Base-by-base conservation (phyloP, 2,329 filamentous ascomycete genomes). In the Fusarium chuoi region DNA sequence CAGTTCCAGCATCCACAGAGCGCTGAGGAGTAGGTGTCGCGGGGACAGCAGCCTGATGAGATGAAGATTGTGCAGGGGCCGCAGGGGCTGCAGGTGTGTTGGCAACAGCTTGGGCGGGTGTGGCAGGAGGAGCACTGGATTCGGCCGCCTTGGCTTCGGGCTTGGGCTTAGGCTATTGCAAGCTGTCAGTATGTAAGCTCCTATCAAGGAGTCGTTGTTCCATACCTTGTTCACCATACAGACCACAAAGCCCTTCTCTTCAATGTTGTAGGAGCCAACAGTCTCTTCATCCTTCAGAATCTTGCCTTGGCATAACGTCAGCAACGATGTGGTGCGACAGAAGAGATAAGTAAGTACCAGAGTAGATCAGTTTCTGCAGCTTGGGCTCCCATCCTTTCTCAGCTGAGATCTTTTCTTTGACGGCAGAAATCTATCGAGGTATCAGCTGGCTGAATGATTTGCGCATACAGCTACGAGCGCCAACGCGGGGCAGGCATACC, bases 231-330 rank as follows among this genome's bases (percentile, higher is more conserved):
- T 94, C 79, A 97, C 92, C 91, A 99, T 98, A 87, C 96, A 99
- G 70, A 99, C 96, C 79, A 99, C 95, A 83, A 98, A 99, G 42
- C 96, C 96, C 89, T 98, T 99, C 89, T 98, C 96, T 85, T 99
- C 96, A 74, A 99, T 98, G 85, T 94, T 98, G 87, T 98, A 98
- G 45, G 94, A 95, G 84, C 95, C 94, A 78, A 99, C 93, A 6
- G 95, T 98, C 81, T 98, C 96, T 71, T 95, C 94, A 92, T 99
- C 96, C 85, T 98, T 96, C 75, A 99, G 87, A 78, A 99, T 98
- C 88, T 99, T 99, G 86, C 96, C 95, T 98, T 56, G 48, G 42
- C 64, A 35, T 42, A 67, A 55, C 38, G 74, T 79, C 65, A 80
- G 71, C 65, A 41, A 75, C 78, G 75, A 55, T 57, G 33, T 38